phyloP scores from a whole-genome alignment of 169 alveolate genomes.

The Eimeria zaria region DNA sequence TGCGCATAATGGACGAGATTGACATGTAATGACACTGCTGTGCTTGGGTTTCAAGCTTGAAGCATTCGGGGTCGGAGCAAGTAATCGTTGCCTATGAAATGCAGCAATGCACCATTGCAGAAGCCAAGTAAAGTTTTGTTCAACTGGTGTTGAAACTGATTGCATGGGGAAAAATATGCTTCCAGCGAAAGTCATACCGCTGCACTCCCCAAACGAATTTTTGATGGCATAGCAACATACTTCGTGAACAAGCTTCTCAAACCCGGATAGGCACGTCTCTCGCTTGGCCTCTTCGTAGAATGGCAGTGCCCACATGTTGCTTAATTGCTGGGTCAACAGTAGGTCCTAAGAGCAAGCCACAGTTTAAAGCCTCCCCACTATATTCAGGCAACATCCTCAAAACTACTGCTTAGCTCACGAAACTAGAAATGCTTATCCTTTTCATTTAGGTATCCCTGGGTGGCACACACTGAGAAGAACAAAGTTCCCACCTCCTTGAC shows the following conservation, averaged over 20 bases:
- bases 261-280: conserved; percentile 79
- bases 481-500: conserved; percentile 13
- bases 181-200: background rate
- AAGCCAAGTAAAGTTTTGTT: background rate
- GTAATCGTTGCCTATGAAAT: conserved; percentile 55
- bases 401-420: background rate
- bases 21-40: conserved; percentile 56
- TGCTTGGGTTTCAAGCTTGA: conserved; percentile 76
- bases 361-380: background rate
- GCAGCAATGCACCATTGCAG: background rate
- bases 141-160: background rate
- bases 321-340: conserved; percentile 77
- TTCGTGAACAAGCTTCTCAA: conserved; percentile 67
- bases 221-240: background rate
- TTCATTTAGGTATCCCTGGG: background rate
- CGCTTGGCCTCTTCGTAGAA: conserved; percentile 60
- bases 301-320: conserved; percentile 80
- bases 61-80: conserved; percentile 66
- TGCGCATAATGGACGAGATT: conserved; percentile 52
- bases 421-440: too few relatives aligned
- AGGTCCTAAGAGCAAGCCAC: conserved; percentile 54
- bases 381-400: background rate
- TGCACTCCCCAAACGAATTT: background rate
- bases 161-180: background rate
- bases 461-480: background rate